These are phyloP conservation scores for Rhododendron vialii DNA, from an alignment of 148 eudicot species.

Conservation along the genomic window DNA sequence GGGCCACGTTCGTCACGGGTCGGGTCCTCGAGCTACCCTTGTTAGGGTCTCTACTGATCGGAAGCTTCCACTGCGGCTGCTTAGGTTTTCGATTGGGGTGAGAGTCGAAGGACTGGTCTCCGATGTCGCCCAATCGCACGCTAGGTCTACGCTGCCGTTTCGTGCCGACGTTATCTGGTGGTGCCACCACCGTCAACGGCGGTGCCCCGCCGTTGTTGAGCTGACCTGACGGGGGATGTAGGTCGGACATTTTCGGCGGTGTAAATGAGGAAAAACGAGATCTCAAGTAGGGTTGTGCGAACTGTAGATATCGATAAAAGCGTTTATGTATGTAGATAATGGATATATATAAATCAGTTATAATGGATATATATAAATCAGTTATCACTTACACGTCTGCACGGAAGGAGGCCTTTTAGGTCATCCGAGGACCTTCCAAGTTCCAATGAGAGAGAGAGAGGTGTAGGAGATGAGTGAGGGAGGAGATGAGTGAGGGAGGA, in stretches of 20 bases:
- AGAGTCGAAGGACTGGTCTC: constrained; percentile 24
- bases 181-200: background rate
- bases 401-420: background rate
- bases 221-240: constrained; percentile 16
- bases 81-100: constrained; percentile 14
- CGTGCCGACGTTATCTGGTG: constrained; percentile 12
- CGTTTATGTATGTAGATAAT: background rate
- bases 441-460: background rate
- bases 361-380: background rate
- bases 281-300: background rate
- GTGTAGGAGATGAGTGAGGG: background rate
- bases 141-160: constrained; percentile 46
- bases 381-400: background rate
- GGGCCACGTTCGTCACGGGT: background rate
- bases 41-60: background rate
- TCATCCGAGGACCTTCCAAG: background rate
- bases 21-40: constrained; percentile 7
- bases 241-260: constrained; percentile 18
- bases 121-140: constrained; percentile 41
- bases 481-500: background rate
- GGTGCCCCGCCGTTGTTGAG: constrained; percentile 16
- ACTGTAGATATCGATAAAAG: background rate
- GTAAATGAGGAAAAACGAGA: background rate
- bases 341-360: background rate
- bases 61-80: constrained; percentile 16